These are phyloP conservation scores for Colletotrichum neosansevieriae DNA, from an alignment of 2,329 filamentous ascomycete species.

Conservation along the genomic window DNA sequence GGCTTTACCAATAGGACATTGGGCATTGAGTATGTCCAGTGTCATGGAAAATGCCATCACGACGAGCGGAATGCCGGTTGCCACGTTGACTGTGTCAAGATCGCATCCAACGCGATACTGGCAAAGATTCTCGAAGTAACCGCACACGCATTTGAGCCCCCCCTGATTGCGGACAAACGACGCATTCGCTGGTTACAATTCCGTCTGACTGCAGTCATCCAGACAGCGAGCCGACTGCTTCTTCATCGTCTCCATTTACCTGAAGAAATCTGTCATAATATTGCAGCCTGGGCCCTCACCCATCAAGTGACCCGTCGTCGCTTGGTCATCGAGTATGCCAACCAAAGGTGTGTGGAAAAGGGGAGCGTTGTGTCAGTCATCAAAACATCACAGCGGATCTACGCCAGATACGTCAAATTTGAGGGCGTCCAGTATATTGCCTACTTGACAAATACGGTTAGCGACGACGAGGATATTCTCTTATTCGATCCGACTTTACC, in stretches of 20 bases:
- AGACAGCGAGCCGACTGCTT: slow-evolving; percentile 2
- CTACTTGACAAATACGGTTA: slow-evolving; percentile 9
- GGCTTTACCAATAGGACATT: slow-evolving; percentile 5
- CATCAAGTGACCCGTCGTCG: neutral
- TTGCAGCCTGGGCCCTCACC: slow-evolving; percentile 3
- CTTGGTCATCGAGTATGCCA: neutral
- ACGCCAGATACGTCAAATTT: slow-evolving; percentile 8
- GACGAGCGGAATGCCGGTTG: slow-evolving; percentile 16
- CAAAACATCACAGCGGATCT: slow-evolving; percentile 8
- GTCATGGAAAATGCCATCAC: slow-evolving; percentile 8
- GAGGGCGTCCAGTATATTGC: slow-evolving; percentile 24
- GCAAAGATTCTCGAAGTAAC: slow-evolving; percentile 1
- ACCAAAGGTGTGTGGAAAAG: neutral
- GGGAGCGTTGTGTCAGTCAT: neutral
- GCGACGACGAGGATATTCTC: neutral
- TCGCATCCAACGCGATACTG: neutral
- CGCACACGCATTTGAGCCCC: slow-evolving; percentile 8
- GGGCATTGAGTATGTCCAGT: slow-evolving; percentile 12
- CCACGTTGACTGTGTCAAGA: slow-evolving; percentile 10
- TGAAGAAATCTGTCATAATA: neutral
- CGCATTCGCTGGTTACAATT: slow-evolving; percentile 10
- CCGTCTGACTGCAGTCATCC: neutral
- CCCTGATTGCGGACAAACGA: neutral
- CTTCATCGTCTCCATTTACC: slow-evolving; percentile 7
- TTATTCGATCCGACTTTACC: slow-evolving; percentile 14